Percentiles rank a stretch among this genome's conserved stretches.
These are phyloP conservation scores for Ganoderma resinaceum DNA, from an alignment of 1,284 basidiomycete genomes.

Conservation along the genomic window DNA sequence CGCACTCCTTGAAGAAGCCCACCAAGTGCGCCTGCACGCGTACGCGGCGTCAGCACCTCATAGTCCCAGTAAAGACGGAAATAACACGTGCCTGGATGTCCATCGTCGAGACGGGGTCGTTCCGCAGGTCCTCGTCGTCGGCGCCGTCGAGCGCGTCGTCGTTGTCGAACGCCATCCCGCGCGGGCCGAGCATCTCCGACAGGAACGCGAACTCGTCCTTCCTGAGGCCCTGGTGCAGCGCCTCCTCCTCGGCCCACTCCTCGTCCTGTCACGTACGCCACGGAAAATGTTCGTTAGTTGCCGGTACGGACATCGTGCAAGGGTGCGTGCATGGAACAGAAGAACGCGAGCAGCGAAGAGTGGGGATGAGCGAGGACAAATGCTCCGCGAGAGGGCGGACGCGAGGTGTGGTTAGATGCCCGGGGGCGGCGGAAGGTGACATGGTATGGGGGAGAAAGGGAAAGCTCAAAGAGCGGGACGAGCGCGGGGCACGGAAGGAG, in stretches of 20 bases:
- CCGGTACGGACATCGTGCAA: not conserved
- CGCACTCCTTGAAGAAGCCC: slow-evolving; percentile 75
- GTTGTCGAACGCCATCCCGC: slow-evolving; percentile 68
- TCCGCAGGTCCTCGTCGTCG: slow-evolving; percentile 87
- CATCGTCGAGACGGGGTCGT: slow-evolving; percentile 88
- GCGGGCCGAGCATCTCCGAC: slow-evolving; percentile 70
- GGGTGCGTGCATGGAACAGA: not conserved
- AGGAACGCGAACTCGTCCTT: slow-evolving; percentile 72
- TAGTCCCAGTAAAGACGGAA: not conserved
- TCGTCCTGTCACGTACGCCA: slow-evolving; percentile 67
- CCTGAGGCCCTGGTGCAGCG: slow-evolving; percentile 57
- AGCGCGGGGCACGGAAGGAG: not conserved
- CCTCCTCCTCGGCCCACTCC: slow-evolving; percentile 88
- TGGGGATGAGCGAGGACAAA: not conserved
- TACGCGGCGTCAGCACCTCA: not conserved
- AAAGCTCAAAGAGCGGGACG: not conserved
- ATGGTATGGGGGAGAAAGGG: not conserved
- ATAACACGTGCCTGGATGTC: slow-evolving; percentile 77
- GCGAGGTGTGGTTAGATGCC: slow-evolving; percentile 1
- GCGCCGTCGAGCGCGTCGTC: slow-evolving; percentile 73
- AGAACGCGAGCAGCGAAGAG: not conserved
- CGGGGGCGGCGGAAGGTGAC: not conserved
- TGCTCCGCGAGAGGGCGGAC: slow-evolving; percentile 1
- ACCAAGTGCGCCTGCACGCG: slow-evolving; percentile 65
- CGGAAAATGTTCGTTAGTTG: not conserved